These are phyloP conservation scores for Mrakia blollopis DNA, from an alignment of 768 basidiomycete species.

Conservation along the genomic window DNA sequence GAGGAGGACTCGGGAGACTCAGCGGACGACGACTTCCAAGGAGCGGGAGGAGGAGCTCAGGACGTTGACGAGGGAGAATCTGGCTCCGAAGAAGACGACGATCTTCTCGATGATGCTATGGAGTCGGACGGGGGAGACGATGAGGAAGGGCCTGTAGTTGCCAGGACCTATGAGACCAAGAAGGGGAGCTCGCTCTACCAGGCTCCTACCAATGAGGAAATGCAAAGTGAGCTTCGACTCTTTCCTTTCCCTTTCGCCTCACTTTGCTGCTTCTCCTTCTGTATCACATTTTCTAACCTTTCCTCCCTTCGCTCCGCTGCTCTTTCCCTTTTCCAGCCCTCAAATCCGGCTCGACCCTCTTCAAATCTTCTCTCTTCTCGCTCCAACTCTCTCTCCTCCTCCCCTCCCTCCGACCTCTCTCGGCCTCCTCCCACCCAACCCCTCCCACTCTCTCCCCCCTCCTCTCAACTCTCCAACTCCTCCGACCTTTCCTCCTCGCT, in stretches of 20 bases:
- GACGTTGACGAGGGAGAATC: constrained; percentile 30
- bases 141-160: constrained; percentile 34
- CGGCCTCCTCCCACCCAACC: constrained; percentile 65
- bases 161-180: constrained; percentile 29
- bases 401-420: constrained; percentile 44
- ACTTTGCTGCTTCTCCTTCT: constrained; percentile 23
- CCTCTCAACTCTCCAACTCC: constrained; percentile 61
- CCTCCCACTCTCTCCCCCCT: constrained; percentile 63
- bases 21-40: constrained; percentile 27
- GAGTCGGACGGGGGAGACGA: constrained; percentile 26
- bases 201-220: constrained; percentile 51
- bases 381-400: constrained; percentile 53
- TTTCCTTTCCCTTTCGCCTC: constrained; percentile 12
- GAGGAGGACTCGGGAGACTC: constrained; percentile 34
- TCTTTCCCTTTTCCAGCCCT: too few species aligned
- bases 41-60: constrained; percentile 5
- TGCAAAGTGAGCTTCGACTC: constrained; percentile 46
- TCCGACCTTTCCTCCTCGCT: constrained; percentile 62
- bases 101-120: constrained; percentile 34
- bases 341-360: constrained; percentile 52
- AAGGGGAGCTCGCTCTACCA: constrained; percentile 39
- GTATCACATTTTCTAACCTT: background rate
- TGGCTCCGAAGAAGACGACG: constrained; percentile 21
- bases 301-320: too few species aligned
- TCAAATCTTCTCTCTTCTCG: constrained; percentile 73